phyloP scores from a whole-genome alignment of 2,329 filamentous ascomycete species.

The Sporothrix pseudoabietina region DNA sequence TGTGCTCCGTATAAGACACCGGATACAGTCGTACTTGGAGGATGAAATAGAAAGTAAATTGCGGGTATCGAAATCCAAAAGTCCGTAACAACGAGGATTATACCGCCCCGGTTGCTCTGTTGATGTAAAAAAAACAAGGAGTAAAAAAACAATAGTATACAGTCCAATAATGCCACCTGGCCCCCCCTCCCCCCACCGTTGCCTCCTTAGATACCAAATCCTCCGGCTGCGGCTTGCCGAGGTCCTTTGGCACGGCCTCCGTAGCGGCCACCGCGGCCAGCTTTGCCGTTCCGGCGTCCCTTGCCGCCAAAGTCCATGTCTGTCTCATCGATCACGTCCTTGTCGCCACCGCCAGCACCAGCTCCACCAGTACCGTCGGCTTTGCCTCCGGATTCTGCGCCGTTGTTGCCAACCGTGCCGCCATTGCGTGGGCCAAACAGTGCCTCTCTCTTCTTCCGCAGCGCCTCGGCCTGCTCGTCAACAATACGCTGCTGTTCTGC shows the following conservation, averaged over 20 bases:
- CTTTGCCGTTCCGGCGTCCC: conserved; percentile 16
- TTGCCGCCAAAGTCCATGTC: conserved; percentile 28
- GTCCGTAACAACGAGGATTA: neutral
- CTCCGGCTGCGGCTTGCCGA: conserved; percentile 30
- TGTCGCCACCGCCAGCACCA: conserved; percentile 17
- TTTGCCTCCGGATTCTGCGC: neutral
- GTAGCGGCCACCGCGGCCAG: conserved; percentile 27
- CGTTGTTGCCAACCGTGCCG: conserved; percentile 39
- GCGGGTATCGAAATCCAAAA: conserved; percentile 22
- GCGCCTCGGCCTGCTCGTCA: conserved; percentile 53
- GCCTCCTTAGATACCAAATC: conserved; percentile 33
- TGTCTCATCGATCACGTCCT: conserved; percentile 36
- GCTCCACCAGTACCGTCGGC: neutral
- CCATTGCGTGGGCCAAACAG: conserved; percentile 44
- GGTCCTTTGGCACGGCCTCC: neutral
- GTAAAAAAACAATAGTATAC: neutral
- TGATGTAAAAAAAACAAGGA: neutral
- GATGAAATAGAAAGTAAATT: neutral
- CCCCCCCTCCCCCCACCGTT: neutral
- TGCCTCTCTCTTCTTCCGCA: conserved; percentile 52
- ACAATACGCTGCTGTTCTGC: conserved; percentile 50
- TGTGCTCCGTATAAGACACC: too few relatives aligned
- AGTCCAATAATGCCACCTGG: neutral
- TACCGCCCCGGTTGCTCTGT: neutral
- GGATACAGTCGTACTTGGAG: too few relatives aligned